Percentiles rank a stretch among this genome's conserved stretches.
Evolutionary conservation across 441 rosid species (phyloP).

Genomic region (Pelargonium fulgidum): DNA sequence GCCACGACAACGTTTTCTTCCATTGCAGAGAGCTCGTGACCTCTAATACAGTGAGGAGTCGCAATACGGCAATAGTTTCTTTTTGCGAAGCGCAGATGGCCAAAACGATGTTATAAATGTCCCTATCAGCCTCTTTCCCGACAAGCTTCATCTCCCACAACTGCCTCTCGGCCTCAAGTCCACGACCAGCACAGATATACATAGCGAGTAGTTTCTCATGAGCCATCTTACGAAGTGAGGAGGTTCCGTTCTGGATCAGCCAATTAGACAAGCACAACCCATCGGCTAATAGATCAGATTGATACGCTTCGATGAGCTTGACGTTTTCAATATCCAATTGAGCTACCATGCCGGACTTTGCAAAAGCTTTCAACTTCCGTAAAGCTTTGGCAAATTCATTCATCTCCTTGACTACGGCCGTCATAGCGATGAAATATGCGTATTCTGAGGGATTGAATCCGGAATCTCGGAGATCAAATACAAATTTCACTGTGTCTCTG

Average conservation of each 20-base stretch:
- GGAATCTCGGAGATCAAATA: slow-evolving; percentile 51
- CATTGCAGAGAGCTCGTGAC: slow-evolving; percentile 37
- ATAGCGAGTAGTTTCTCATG: slow-evolving; percentile 83
- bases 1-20: slow-evolving; percentile 72
- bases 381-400: slow-evolving; percentile 65
- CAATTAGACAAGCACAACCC: slow-evolving; percentile 55
- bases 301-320: slow-evolving; percentile 52
- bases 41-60: slow-evolving; percentile 54
- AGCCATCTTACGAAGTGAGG: slow-evolving; percentile 49
- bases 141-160: slow-evolving; percentile 82
- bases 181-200: slow-evolving; percentile 78
- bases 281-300: slow-evolving; percentile 52
- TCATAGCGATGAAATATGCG: slow-evolving; percentile 80
- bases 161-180: slow-evolving; percentile 75
- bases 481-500: slow-evolving; percentile 55
- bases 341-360: slow-evolving; percentile 47
- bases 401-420: slow-evolving; percentile 87
- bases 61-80: slow-evolving; percentile 44
- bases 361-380: slow-evolving; percentile 58
- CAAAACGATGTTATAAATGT: slow-evolving; percentile 70
- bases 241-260: slow-evolving; percentile 59
- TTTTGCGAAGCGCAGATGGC: slow-evolving; percentile 84
- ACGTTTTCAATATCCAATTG: slow-evolving; percentile 49
- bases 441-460: slow-evolving; percentile 77
- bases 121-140: slow-evolving; percentile 74